Percentiles rank a stretch among this genome's conserved stretches.
Conservation (phyloP, 306 rosid genomes). For the Fragaria nilgerrensis region DNA sequence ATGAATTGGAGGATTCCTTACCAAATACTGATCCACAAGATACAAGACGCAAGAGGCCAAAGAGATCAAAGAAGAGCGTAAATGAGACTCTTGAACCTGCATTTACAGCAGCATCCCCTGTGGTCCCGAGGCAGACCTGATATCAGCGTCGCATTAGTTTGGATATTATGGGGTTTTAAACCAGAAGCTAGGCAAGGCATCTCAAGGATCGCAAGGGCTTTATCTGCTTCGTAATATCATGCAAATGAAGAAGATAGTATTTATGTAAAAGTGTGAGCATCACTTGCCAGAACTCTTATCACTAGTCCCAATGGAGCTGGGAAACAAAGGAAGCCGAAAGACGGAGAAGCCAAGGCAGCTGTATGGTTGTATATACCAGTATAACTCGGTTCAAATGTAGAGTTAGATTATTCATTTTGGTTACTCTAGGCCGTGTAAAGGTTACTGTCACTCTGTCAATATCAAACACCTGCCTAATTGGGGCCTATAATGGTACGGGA, state of each 20-base stretch:
- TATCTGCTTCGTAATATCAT: slow-evolving; percentile 10
- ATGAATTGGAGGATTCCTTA: slow-evolving; percentile 44
- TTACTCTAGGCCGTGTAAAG: background rate
- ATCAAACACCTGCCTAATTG: background rate
- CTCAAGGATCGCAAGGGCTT: background rate
- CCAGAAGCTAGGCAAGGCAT: slow-evolving; percentile 36
- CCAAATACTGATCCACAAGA: slow-evolving; percentile 39
- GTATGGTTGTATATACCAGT: slow-evolving; percentile 11
- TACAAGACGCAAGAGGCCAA: slow-evolving; percentile 64
- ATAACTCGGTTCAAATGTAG: background rate
- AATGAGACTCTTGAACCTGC: slow-evolving; percentile 61
- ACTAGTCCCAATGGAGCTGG: background rate
- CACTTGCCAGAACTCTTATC: background rate
- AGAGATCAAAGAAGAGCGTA: slow-evolving; percentile 65
- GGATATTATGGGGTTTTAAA: slow-evolving; percentile 23
- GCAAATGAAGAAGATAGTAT: background rate
- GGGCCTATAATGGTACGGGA: background rate
- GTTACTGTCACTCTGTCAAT: background rate
- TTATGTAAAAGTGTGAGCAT: background rate
- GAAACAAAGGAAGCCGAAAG: background rate
- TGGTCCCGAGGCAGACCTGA: slow-evolving; percentile 42
- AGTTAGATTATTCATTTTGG: background rate
- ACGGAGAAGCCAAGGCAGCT: background rate
- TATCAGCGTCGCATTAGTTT: slow-evolving; percentile 25
- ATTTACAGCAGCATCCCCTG: slow-evolving; percentile 28